Conservation (phyloP, 2,329 filamentous ascomycete genomes). For the Tolypocladium inflatum region DNA sequence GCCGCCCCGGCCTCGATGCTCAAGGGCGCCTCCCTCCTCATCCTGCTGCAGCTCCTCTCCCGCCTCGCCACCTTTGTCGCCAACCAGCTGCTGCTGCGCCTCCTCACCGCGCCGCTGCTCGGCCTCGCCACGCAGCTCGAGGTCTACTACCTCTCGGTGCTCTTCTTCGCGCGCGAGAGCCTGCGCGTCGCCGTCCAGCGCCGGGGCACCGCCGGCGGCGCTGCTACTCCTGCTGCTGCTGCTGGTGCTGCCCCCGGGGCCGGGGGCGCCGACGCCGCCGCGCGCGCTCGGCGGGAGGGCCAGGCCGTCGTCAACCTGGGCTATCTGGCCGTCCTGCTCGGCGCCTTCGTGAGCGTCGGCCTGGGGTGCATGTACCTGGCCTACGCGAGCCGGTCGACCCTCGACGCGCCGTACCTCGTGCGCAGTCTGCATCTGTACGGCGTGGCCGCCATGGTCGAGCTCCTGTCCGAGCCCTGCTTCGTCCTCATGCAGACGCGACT, state of each 20-base stretch:
- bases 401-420: conserved; percentile 54
- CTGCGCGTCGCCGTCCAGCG: conserved; percentile 86
- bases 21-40: conserved; percentile 73
- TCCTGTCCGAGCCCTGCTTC: conserved; percentile 82
- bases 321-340: conserved; percentile 66
- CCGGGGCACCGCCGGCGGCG: conserved; percentile 31
- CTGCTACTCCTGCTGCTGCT: too few relatives aligned
- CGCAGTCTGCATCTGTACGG: conserved; percentile 45
- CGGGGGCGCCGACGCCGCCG: too few relatives aligned
- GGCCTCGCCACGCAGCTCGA: conserved; percentile 86
- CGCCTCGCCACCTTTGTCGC: conserved; percentile 81
- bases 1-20: conserved; percentile 25
- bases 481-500: conserved; percentile 76
- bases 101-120: conserved; percentile 74
- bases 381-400: conserved; percentile 34
- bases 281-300: conserved; percentile 22
- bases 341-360: conserved; percentile 50
- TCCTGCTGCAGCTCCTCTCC: conserved; percentile 80
- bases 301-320: conserved; percentile 85
- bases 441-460: conserved; percentile 55
- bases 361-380: conserved; percentile 61
- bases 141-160: conserved; percentile 82
- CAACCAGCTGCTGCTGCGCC: conserved; percentile 85
- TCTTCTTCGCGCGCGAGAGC: conserved; percentile 90
- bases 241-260: too few relatives aligned